A percentile compares a stretch with the other conserved stretches of the same genome.
phyloP scores from a whole-genome alignment of 164 flowering plant species.

The Magnolia sinica region DNA sequence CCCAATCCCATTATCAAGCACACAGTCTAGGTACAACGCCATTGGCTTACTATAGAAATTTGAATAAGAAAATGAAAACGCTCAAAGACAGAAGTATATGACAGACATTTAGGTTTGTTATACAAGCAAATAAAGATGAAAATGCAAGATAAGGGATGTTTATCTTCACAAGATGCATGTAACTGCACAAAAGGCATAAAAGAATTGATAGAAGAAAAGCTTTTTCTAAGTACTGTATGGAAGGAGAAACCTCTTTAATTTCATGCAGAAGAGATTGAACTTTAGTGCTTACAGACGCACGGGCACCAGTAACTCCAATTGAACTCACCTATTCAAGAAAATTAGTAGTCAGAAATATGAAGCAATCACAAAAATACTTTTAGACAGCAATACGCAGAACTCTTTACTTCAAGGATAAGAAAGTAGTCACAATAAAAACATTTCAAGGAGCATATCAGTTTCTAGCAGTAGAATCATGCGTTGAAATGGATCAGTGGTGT shows the following conservation, averaged over 20 bases:
- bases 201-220: not conserved
- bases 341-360: not conserved
- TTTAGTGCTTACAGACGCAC: conserved; percentile 52
- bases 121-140: no score
- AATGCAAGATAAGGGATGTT: no score
- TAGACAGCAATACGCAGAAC: not conserved
- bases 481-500: no score
- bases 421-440: not conserved
- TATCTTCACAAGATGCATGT: no score
- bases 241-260: conserved; percentile 62
- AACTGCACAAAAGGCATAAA: not conserved
- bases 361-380: not conserved
- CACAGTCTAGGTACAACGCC: no score
- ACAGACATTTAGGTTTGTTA: no score
- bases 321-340: conserved; percentile 61
- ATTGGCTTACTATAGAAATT: no score
- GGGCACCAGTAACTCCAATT: conserved; percentile 89
- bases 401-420: not conserved
- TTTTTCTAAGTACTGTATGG: not conserved
- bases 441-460: no score
- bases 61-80: no score
- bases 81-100: no score
- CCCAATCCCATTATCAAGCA: no score
- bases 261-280: conserved; percentile 66
- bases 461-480: no score